Percentiles rank a stretch among this genome's conserved stretches.
Conservation (phyloP, 2,329 filamentous ascomycete species). For the Verticillium longisporum region DNA sequence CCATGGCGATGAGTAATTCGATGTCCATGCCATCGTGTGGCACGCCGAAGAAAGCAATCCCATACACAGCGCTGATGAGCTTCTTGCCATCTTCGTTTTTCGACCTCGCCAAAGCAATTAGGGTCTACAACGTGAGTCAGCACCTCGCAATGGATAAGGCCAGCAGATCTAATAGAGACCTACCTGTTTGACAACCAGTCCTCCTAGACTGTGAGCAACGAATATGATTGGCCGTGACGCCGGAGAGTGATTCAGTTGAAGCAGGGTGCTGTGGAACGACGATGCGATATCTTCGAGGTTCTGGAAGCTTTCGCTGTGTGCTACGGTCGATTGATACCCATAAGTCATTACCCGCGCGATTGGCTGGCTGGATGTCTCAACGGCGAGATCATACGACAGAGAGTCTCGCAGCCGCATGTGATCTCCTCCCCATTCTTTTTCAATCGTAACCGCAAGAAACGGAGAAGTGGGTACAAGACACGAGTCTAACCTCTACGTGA, state of each 20-base stretch:
- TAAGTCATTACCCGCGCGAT: constrained; percentile 14
- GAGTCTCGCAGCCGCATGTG: constrained; percentile 18
- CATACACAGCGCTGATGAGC: constrained; percentile 6
- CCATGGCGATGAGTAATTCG: constrained; percentile 12
- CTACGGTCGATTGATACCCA: constrained; percentile 13
- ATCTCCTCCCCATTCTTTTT: constrained; percentile 11
- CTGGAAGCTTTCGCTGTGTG: constrained; percentile 8
- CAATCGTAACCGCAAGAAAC: no score
- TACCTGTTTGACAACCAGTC: constrained; percentile 13
- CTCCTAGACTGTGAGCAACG: constrained; percentile 13
- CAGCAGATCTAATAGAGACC: neutral
- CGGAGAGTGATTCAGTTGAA: neutral
- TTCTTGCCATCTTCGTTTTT: constrained; percentile 2
- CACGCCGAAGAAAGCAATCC: constrained; percentile 14
- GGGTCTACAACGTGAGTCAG: neutral
- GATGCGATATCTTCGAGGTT: constrained; percentile 9
- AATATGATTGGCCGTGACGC: constrained; percentile 7
- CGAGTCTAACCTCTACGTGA: no score
- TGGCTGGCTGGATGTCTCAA: neutral
- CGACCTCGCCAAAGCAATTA: constrained; percentile 5
- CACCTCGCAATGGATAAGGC: neutral
- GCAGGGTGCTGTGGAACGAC: neutral
- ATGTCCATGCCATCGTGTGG: constrained; percentile 14
- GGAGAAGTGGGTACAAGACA: no score
- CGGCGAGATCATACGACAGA: constrained; percentile 9